Evolutionary conservation across 2,329 filamentous ascomycete genomes (phyloP), one percentile per base, ranked within the genome.

Genomic region (Phyllosticta capitalensis): DNA sequence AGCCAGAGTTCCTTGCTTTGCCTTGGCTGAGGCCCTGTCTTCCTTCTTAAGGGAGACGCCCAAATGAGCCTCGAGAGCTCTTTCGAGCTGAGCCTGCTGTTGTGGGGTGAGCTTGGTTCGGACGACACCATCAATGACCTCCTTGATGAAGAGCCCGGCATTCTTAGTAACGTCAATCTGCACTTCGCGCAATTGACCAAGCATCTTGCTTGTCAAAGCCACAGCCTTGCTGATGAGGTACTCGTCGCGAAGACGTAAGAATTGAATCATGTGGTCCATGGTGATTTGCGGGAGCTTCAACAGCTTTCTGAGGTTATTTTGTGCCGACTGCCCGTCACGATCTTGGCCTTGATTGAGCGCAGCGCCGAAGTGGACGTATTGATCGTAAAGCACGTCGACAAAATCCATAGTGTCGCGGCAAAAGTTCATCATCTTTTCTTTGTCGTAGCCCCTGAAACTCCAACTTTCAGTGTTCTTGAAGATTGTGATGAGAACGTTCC

Each of bases 371-470:
- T 96, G 82, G 55, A 85, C 86, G 70, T 95, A 94, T 66, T 96
- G 86, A 49, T 89, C 86, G 68, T 97, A 89, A 1, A 96, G 80
- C 38, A 83, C 81, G 68, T 95, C 89, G 0, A 92, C 92, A 68
- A 96, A 89, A 67, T 97, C 90, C 83, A 99, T 99, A 14, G 89
- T 89, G 69, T 96, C 90, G 64, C 94, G 86, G 69, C 92, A 96
- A 67, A 97, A 96, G 60, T 96, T 86, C 67, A 91, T 87, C 89
- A 99, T 92, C 58, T 83, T 79, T 20, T 79, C 74, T 69, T 90
- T 94, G 55, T 92, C 86, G 61, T 89, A 84, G 3, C 81, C 81
- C 14, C 83, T 77, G 52, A 75, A 74, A 64, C 90, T 90, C 94
- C 94, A 99, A 10, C 78, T 76, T 69, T 96, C 91, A 2, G 92